phyloP scores from a whole-genome alignment of 177 flowering plant genomes.

The Tripterygium wilfordii region DNA sequence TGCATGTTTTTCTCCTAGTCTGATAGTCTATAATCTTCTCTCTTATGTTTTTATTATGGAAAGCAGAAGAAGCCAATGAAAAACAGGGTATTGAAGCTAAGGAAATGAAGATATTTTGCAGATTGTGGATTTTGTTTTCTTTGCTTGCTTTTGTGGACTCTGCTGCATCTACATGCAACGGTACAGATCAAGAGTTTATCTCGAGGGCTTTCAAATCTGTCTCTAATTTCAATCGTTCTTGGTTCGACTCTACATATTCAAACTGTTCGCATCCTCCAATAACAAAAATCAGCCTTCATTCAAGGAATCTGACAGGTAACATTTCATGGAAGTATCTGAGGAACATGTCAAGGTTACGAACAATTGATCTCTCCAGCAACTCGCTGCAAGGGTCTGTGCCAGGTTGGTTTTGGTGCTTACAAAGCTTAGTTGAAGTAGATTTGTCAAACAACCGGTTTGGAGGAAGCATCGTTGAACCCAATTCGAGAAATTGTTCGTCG shows the following conservation, averaged over 20 bases:
- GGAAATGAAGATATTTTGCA: conserved; percentile 19
- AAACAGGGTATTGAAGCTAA: too few species aligned
- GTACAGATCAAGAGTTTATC: conserved; percentile 32
- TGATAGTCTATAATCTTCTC: too few species aligned
- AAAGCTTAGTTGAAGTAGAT: conserved; percentile 40
- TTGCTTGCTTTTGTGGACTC: conserved; percentile 15
- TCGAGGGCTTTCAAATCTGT: conserved; percentile 57
- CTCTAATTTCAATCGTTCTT: conserved; percentile 38
- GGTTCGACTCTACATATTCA: conserved; percentile 8
- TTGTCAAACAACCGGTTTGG: conserved; percentile 66
- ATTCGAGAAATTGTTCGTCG: too few species aligned
- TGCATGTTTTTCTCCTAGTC: too few species aligned
- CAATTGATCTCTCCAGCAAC: conserved; percentile 69
- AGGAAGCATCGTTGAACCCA: conserved; percentile 41
- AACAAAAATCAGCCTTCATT: conserved; percentile 35
- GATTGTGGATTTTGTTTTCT: conserved; percentile 20
- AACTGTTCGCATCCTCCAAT: conserved; percentile 38
- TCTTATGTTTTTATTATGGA: too few species aligned
- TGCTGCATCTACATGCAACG: conserved; percentile 42
- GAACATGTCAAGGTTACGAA: conserved; percentile 41
- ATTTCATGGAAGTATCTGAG: conserved; percentile 61
- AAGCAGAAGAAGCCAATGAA: too few species aligned
- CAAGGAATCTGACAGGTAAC: conserved; percentile 58
- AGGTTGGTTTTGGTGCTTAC: conserved; percentile 46
- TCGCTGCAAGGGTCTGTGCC: conserved; percentile 62